phyloP scores from a whole-genome alignment of 164 flowering plant genomes.

The Hamamelis virginiana region DNA sequence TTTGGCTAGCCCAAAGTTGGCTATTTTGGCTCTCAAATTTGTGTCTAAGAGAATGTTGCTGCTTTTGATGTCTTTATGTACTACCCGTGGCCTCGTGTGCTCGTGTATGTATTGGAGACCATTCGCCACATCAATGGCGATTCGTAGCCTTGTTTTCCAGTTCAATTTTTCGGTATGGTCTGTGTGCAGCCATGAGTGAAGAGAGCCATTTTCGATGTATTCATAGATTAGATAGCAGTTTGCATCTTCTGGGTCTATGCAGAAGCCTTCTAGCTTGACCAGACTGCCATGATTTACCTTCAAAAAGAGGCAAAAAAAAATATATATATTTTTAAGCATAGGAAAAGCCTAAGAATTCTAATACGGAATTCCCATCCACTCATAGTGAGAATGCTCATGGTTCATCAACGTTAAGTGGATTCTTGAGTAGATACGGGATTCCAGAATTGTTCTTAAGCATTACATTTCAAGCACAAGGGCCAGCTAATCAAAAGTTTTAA shows the following conservation, averaged over 20 bases:
- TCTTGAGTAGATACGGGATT: too few relatives aligned
- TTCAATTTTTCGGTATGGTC: slow-evolving; percentile 32
- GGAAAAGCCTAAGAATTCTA: too few relatives aligned
- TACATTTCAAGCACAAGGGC: too few relatives aligned
- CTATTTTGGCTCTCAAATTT: slow-evolving; percentile 83
- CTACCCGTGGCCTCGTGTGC: slow-evolving; percentile 78
- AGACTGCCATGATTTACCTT: slow-evolving; percentile 92
- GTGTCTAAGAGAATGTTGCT: slow-evolving; percentile 86
- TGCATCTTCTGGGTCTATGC: slow-evolving; percentile 70
- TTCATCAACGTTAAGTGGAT: too few relatives aligned
- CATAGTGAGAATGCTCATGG: too few relatives aligned
- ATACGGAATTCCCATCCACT: too few relatives aligned
- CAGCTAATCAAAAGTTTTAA: too few relatives aligned
- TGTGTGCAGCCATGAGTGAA: slow-evolving; percentile 69
- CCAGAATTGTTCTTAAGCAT: too few relatives aligned
- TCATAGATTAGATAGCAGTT: slow-evolving; percentile 82
- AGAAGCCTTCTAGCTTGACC: slow-evolving; percentile 86
- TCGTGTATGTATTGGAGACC: slow-evolving; percentile 91
- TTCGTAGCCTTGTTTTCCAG: slow-evolving; percentile 74
- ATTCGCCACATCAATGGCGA: slow-evolving; percentile 82
- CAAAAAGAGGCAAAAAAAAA: slow-evolving; percentile 13
- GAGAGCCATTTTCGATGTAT: slow-evolving; percentile 80
- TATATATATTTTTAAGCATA: too few relatives aligned
- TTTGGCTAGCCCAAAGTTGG: slow-evolving; percentile 88
- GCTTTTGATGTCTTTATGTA: slow-evolving; percentile 86